Conservation (phyloP, 2,329 filamentous ascomycete genomes). For the Gremmenia infestans region DNA sequence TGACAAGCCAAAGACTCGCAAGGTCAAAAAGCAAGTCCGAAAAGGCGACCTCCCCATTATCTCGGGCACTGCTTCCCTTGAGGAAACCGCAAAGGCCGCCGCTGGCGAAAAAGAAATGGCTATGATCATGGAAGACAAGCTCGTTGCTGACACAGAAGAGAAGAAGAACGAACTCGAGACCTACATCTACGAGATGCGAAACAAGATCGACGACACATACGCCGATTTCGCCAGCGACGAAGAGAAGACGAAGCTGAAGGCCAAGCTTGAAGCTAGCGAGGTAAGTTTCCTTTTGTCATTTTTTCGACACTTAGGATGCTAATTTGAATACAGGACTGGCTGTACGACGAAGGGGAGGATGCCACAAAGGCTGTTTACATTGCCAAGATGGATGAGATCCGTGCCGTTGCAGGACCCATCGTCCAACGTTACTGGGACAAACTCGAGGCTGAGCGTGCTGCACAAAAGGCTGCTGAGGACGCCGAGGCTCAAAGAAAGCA, state of each 20-base stretch:
- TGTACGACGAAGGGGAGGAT: constrained; percentile 96
- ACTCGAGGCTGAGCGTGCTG: constrained; percentile 78
- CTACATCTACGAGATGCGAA: constrained; percentile 93
- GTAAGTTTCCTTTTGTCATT: constrained; percentile 50
- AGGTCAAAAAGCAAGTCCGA: constrained; percentile 98
- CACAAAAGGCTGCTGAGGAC: constrained; percentile 63
- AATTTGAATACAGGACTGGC: constrained; percentile 69
- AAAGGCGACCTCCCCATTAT: constrained; percentile 92
- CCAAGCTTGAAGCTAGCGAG: constrained; percentile 80
- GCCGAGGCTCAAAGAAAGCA: constrained; percentile 44
- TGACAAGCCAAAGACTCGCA: constrained; percentile 74
- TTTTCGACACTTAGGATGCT: constrained; percentile 12
- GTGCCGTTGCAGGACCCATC: constrained; percentile 83
- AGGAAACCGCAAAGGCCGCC: constrained; percentile 60
- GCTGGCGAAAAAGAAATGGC: constrained; percentile 75
- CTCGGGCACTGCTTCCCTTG: constrained; percentile 75
- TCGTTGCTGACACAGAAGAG: constrained; percentile 95
- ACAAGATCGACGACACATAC: constrained; percentile 91
- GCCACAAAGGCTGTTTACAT: constrained; percentile 90
- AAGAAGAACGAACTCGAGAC: constrained; percentile 99
- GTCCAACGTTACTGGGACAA: constrained; percentile 95
- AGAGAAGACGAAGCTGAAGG: constrained; percentile 81
- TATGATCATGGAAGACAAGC: constrained; percentile 98
- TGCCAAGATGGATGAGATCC: constrained; percentile 93
- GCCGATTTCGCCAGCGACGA: constrained; percentile 84